Evolutionary conservation across 106 monocot genomes (phyloP), one percentile per base, ranked within the genome.

Genomic region (Phalaenopsis equestris): DNA sequence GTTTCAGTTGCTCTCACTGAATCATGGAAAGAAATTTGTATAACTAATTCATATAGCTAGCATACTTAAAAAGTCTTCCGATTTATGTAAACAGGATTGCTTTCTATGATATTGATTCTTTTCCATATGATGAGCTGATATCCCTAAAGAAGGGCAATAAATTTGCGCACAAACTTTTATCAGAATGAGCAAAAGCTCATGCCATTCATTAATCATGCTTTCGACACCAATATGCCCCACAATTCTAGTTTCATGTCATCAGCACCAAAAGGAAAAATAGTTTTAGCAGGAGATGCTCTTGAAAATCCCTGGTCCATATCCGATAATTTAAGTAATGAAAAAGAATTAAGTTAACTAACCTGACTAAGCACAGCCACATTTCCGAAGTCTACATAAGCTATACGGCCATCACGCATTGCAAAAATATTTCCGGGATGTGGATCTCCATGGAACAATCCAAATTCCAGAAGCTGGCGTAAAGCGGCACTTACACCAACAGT

Each of bases 401-500:
- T 99, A 42, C 98, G 98, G 52, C 98, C 98, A 87, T 99, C 98
- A 70, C 86, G 89, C 98, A 99, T 93, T 30, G 98, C 98, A 87
- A 99, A 99, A 75, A 99, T 93, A 80, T 99, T 99, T 89, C 98
- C 98, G 67, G 98, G 98, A 87, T 99, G 98, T 10, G 98, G 98
- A 81, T 99, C 98, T 73, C 98, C 98, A 87, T 99, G 98, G 83
- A 99, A 99, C 43, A 99, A 86, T 21, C 98, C 98, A 90, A 99
- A 99, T 86, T 99, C 98, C 68, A 99, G 86, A 84, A 99, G 79
- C 67, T 99, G 98, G 38, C 98, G 86, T 73, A 99, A 79, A 75
- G 98, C 98, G 77, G 98, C 98, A 84, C 98, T 99, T 46, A 99
- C 94, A 36, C 98, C 98, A 81, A 99, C 86, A 42, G 98, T 99